These are phyloP conservation scores for Rubroshorea leprosula DNA, from an alignment of 345 rosid species.

Conservation along the genomic window DNA sequence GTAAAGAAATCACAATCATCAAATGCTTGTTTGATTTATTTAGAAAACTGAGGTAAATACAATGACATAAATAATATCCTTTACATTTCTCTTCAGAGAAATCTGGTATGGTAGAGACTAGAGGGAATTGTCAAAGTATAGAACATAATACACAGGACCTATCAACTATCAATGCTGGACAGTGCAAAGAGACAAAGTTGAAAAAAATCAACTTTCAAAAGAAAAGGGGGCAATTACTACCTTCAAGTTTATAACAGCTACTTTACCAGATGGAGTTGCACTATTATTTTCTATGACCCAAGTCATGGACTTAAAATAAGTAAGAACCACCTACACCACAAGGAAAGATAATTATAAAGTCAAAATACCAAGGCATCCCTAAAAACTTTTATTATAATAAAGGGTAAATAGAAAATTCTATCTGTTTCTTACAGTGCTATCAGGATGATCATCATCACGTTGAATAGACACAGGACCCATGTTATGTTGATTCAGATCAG, in stretches of 20 bases:
- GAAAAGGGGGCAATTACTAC: conserved; percentile 19
- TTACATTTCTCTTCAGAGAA: too few species aligned
- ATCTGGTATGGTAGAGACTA: too few species aligned
- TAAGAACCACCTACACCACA: conserved; percentile 48
- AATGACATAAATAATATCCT: background rate
- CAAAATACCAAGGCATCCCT: background rate
- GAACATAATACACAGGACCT: too few species aligned
- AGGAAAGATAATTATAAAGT: background rate
- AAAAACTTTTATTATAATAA: background rate
- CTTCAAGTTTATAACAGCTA: conserved; percentile 61
- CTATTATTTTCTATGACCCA: conserved; percentile 57
- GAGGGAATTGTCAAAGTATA: too few species aligned
- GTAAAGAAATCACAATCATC: conserved; percentile 10
- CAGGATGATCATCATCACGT: conserved; percentile 31
- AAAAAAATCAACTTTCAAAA: too few species aligned
- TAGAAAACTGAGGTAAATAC: background rate
- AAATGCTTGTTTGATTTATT: background rate
- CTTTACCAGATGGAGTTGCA: conserved; percentile 32
- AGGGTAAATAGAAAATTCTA: background rate
- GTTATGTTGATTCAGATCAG: conserved; percentile 57
- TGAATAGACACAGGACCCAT: conserved; percentile 44
- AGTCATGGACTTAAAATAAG: conserved; percentile 66
- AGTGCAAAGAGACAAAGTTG: too few species aligned
- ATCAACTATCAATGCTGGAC: too few species aligned
- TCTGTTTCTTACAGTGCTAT: conserved; percentile 32